A percentile compares a stretch with the other conserved stretches of the same genome.
These are phyloP conservation scores for Xanthoconium purpureum DNA, from an alignment of 768 basidiomycete species.

Conservation along the genomic window DNA sequence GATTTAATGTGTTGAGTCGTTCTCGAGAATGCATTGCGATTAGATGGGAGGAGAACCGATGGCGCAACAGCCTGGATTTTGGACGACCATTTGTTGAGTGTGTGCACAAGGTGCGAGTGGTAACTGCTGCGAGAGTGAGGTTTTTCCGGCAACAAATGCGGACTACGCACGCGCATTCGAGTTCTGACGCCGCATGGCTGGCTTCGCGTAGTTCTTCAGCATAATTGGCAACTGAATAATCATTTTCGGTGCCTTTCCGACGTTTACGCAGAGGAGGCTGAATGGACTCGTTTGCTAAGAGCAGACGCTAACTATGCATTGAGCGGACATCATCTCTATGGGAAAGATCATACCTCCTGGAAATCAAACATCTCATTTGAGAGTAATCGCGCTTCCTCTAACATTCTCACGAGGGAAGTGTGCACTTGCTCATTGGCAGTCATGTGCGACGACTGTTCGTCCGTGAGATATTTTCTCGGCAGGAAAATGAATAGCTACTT, in stretches of 20 bases:
- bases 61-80: constrained; percentile 94
- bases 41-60: constrained; percentile 65
- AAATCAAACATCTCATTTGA: constrained; percentile 67
- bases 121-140: constrained; percentile 35
- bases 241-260: constrained; percentile 37
- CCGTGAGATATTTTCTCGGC: constrained; percentile 12
- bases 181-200: constrained; percentile 37
- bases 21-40: constrained; percentile 66
- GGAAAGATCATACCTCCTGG: constrained; percentile 52
- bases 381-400: constrained; percentile 58
- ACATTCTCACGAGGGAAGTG: constrained; percentile 47
- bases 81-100: constrained; percentile 89
- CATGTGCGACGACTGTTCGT: constrained; percentile 33
- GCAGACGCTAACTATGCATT: constrained; percentile 38
- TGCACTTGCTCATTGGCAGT: constrained; percentile 37
- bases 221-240: constrained; percentile 5
- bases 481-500: constrained; percentile 25
- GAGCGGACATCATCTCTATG: constrained; percentile 9
- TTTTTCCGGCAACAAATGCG: neutral
- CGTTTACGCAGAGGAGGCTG: constrained; percentile 57
- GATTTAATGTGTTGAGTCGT: constrained; percentile 56
- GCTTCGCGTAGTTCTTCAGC: constrained; percentile 40
- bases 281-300: constrained; percentile 46
- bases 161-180: constrained; percentile 53
- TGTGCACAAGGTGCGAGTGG: constrained; percentile 72